phyloP scores from a whole-genome alignment of 2,329 filamentous ascomycete species.

The Aschersonia sp. region DNA sequence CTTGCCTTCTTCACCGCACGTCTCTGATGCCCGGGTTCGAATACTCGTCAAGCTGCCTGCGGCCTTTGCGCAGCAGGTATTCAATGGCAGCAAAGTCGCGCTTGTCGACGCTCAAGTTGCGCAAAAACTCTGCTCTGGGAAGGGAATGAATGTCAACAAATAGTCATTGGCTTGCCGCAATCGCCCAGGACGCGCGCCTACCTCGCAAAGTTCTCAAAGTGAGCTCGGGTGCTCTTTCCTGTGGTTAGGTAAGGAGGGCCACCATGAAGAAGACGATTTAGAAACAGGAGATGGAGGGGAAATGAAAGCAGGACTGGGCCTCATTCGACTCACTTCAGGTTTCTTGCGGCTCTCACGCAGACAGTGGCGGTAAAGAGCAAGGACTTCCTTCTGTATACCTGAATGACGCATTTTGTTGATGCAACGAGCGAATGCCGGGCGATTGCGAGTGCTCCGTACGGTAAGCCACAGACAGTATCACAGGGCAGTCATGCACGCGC shows the following conservation, averaged over 20 bases:
- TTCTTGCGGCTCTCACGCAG: slow-evolving; percentile 72
- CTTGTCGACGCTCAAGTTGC: slow-evolving; percentile 54
- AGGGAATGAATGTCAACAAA: background rate
- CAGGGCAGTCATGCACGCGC: too few species aligned
- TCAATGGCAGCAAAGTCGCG: slow-evolving; percentile 81
- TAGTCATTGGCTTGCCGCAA: too few species aligned
- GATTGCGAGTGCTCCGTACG: background rate
- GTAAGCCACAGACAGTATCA: too few species aligned
- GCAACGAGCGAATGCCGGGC: background rate
- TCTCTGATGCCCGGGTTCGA: slow-evolving; percentile 70
- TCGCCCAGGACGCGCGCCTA: slow-evolving; percentile 16
- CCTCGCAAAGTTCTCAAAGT: slow-evolving; percentile 53
- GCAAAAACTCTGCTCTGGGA: slow-evolving; percentile 51
- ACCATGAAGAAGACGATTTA: background rate
- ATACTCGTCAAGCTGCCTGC: slow-evolving; percentile 69
- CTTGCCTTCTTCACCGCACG: slow-evolving; percentile 31
- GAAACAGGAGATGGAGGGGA: background rate
- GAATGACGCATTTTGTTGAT: slow-evolving; percentile 10
- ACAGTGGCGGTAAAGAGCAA: slow-evolving; percentile 62
- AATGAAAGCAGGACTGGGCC: background rate
- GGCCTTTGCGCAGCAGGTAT: slow-evolving; percentile 69
- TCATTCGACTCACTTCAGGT: slow-evolving; percentile 40
- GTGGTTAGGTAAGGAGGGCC: background rate
- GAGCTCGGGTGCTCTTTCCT: slow-evolving; percentile 15
- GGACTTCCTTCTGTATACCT: slow-evolving; percentile 4